Base-by-base conservation (phyloP, 116 monocot genomes). In the Trichopus zeylanicus region DNA sequence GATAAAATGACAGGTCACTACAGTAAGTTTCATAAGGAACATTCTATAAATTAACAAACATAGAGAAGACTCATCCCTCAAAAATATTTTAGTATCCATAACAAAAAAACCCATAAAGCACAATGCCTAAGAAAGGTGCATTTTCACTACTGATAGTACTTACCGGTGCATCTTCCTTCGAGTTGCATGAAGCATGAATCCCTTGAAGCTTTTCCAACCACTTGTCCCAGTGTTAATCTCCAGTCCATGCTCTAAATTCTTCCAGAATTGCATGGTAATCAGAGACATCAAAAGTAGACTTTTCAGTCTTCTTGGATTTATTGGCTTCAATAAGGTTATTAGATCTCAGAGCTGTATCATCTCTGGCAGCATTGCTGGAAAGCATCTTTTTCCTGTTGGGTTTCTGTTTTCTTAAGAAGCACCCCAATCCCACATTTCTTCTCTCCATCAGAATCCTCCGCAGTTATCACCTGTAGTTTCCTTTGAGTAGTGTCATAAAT, bases 181-280 rank as follows among this genome's bases (percentile, higher is more conserved):
- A n/a, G n/a, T n/a, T n/a, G n/a, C n/a, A n/a, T n/a, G n/a, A n/a
- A n/a, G 28, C 55, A 33, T 73, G 75, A 47, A 90, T 76, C 35
- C 77, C 91, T 70, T 84, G 77, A 70, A 95, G 73, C 62, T 82
- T 97, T 47, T 84, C 87, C 24, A 89, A 65, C 90, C 90, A 90
- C 57, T 64, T 97, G 63, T 97, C 91, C 26, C 95, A 76, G 73
- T 73, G 56, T 51, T 60, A 29, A 57, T 81, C 73, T 18, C 79
- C 76, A 16, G 90, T 97, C 56, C 87, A 67, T 21, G 67, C 90
- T 75, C 79, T 81, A 31, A 72, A 97, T 30, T 79, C 75, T 10
- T 60, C 48, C 26, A 97, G 63, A 58, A 87, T 62, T 25, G 34
- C 29, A 68, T 77, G 37, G 55, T 42, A 73, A 29, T 78, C 73